Base-by-base conservation (phyloP, 768 basidiomycete species). In the Suillus subalutaceus region DNA sequence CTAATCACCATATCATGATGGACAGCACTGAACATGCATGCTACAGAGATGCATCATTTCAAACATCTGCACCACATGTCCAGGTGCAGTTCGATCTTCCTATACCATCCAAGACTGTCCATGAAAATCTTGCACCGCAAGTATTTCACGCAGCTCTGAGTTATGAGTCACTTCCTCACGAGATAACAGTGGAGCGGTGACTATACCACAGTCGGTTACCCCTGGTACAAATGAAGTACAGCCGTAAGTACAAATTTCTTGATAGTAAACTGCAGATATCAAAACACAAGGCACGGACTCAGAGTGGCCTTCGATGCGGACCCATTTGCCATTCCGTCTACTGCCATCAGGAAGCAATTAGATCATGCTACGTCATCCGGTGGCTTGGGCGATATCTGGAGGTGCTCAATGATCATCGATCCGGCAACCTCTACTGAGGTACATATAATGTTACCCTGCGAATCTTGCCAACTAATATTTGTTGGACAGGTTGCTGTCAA, bases 401-500 rank as follows among this genome's bases (percentile, higher is more conserved):
- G 6, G 58, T 59, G 58, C 15, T 41, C 38, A 41, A 26, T 16
- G 38, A 41, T 16, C 1, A 18, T 16, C 4, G 15, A 58, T 59
- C 23, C 16, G 23, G 38, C 38, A 26, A 26, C 38, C 5, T 26
- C 23, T 18, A 16, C 16, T 26, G 58, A 26, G 16, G 58, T 59
- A 59, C 40, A 59, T 30, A 40, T 18, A 5, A 41, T 41, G 23
- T 40, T 7, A 16, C 38, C 23, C 58, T 59, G 58, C 23, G 5
- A 30, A 16, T 40, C 18, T 41, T 5, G 7, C 6, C 8, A 4
- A 41, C 15, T 18, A 10, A 59, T 30, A 40, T 26, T 26, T 40
- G 2, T 30, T 30, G 58, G 16, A 59, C 26, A 59, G 58, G 58
- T 41, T 38, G 58, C 58, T 41, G 58, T 59, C 23, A 59, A 59